Evolutionary conservation across 768 basidiomycete genomes (phyloP), one percentile per base, ranked within the genome.

Genomic region (Wakefieldia striispora): DNA sequence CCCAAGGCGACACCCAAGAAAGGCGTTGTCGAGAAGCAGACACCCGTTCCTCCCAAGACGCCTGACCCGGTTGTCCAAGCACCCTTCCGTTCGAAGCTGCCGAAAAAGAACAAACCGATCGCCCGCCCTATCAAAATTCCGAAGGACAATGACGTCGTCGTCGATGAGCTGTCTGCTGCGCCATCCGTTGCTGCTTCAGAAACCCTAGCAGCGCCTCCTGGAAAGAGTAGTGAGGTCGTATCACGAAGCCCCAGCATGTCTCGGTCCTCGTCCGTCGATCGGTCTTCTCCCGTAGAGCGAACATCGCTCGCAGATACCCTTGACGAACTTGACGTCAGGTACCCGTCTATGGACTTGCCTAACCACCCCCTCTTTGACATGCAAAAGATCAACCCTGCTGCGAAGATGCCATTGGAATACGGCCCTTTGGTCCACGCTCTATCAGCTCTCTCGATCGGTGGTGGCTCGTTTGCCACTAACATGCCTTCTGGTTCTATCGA

Each of bases 401-500:
- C 82, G 43, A 88, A 83, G 60, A 83, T 89, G 76, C 88, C 89
- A 12, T 69, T 91, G 38, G 88, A 91, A 56, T 93, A 93, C 57
- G 88, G 85, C 1, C 89, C 91, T 27, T 71, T 93, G 40, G 90
- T 91, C 1, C 88, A 91, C 60, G 91, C 91, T 1, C 69, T 93
- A 23, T 91, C 91, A 8, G 88, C 91, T 12, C 72, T 93, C 31
- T 92, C 91, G 2, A 87, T 90, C 13, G 88, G 88, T 3, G 87
- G 90, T 10, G 87, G 88, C 9, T 89, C 88, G 7, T 91, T 91
- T 59, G 84, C 88, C 33, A 71, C 61, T 40, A 88, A 82, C 57
- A 84, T 91, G 73, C 88, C 91, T 14, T 84, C 88, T 6, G 87
- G 88, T 11, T 88, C 89, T n/a, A 91, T 92, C 61, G 91, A 93